Evolutionary conservation across 192 early-diverging fungal genomes (phyloP), one percentile per base, ranked within the genome.

Genomic region (Radiomyces spectabilis): DNA sequence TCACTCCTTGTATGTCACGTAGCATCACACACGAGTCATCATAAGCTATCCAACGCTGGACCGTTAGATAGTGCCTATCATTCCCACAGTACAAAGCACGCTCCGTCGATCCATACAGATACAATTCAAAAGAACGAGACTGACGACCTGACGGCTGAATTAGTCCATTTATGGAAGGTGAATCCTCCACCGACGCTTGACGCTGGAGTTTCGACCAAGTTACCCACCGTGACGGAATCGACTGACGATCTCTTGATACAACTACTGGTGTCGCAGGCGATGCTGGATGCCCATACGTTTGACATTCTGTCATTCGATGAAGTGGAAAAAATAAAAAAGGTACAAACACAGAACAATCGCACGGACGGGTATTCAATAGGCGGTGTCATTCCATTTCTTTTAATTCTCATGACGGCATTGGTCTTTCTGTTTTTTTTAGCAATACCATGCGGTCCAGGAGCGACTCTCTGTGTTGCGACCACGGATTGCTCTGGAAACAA

Each of bases 261-360:
- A 34, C 45, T 66, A 6, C 43, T 79, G 44, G 57, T 84, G 4
- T 74, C 75, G 8, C 75, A 78, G 32, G 75, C 82, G 0, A 59
- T 79, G 0, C 63, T 78, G 4, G 82, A 84, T 58, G 61, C 82
- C 1, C 68, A 69, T 34, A 71, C 72, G 1, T 84, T 75, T 53
- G 70, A 73, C 8, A 53, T 79, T 3, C 48, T 84, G 31, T 43
- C 69, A 7, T 68, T 77, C 18, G 75, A 81, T 22, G 62, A 79
- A 33, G 68, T 79, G 8, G 79, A 79, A 19, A 67, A 53, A 26
- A 37, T 81, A 27, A 79, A 84, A 55, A 69, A 72, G 55, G 80
- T 79, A 61, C 12, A 24, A 41, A 25, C 15, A 2, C 1, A 18
- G 25, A 38, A 42, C 41, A 27, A 1, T n/a, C n/a, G n/a, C 18